phyloP scores from a whole-genome alignment of 2,329 filamentous ascomycete genomes.

The Colletotrichum melonis region DNA sequence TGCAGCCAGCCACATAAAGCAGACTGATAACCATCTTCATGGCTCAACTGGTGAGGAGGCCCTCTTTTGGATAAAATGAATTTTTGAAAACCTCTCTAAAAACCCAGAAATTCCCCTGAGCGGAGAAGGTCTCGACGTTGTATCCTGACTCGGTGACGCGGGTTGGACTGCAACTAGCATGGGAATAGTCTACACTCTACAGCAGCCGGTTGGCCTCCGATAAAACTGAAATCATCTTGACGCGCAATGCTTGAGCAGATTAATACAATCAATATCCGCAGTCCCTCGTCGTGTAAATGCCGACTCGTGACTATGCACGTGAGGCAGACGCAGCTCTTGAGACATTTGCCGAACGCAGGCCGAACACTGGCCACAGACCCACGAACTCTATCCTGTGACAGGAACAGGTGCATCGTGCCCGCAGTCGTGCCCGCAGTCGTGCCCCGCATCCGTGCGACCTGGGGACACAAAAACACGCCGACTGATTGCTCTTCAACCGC shows the following conservation, averaged over 20 bases:
- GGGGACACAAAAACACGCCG: neutral
- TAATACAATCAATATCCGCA: neutral
- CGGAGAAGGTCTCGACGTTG: no score
- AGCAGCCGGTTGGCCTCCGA: no score
- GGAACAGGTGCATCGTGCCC: slow-evolving; percentile 16
- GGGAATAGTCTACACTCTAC: no score
- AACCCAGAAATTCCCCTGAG: no score
- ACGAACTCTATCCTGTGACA: neutral
- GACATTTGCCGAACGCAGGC: neutral
- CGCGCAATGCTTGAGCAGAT: neutral
- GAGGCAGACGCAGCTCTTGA: neutral
- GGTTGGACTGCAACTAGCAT: no score
- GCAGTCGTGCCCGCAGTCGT: slow-evolving; percentile 12
- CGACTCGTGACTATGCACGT: neutral
- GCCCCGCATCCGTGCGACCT: slow-evolving; percentile 9
- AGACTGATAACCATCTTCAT: no score
- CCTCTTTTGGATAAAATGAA: no score
- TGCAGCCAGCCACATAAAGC: no score
- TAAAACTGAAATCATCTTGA: neutral
- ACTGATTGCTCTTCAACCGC: neutral
- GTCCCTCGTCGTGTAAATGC: neutral
- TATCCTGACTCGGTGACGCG: no score
- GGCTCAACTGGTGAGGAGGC: no score
- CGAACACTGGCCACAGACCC: neutral
- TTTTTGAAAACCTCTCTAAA: no score